Evolutionary conservation across 768 basidiomycete genomes (phyloP).

Genomic region (Russula sp.): DNA sequence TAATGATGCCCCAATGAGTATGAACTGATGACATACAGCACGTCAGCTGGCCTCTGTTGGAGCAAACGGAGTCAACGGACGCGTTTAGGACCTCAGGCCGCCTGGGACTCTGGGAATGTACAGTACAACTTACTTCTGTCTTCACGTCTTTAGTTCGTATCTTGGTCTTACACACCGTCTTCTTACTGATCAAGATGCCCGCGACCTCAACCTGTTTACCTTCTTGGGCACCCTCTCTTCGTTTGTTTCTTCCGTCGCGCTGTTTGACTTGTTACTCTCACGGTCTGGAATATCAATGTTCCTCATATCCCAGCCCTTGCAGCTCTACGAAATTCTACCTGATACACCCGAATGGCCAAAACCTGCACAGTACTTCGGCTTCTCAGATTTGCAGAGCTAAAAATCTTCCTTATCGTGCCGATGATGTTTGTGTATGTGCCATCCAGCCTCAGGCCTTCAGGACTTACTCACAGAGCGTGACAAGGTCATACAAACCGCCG

Average conservation of each 20-base stretch:
- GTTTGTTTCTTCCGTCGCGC: constrained; percentile 16
- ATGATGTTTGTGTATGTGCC: constrained; percentile 64
- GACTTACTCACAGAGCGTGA: constrained; percentile 88
- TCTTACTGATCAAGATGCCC: constrained; percentile 15
- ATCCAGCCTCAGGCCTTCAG: constrained; percentile 53
- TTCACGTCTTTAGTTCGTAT: constrained; percentile 62
- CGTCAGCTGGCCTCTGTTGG: too few relatives aligned
- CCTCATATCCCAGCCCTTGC: constrained; percentile 28
- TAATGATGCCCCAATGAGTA: too few relatives aligned
- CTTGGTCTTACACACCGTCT: constrained; percentile 1
- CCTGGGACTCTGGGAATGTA: constrained; percentile 67
- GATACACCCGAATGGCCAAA: constrained; percentile 62
- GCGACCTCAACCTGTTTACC: constrained; percentile 23
- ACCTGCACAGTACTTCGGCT: constrained; percentile 59
- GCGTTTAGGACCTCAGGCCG: too few relatives aligned
- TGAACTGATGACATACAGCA: too few relatives aligned
- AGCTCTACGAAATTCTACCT: constrained; percentile 49
- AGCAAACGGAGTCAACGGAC: too few relatives aligned
- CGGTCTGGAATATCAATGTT: constrained; percentile 35
- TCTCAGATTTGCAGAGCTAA: constrained; percentile 86
- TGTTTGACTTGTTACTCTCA: constrained; percentile 15
- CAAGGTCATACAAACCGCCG: constrained; percentile 85
- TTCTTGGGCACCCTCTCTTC: constrained; percentile 14
- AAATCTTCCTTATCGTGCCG: constrained; percentile 85
- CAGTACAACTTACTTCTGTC: constrained; percentile 55